A percentile compares a stretch with the other conserved stretches of the same genome.
Conservation (phyloP, 176 grass and related monocot genomes). For the Oryza brachyantha region DNA sequence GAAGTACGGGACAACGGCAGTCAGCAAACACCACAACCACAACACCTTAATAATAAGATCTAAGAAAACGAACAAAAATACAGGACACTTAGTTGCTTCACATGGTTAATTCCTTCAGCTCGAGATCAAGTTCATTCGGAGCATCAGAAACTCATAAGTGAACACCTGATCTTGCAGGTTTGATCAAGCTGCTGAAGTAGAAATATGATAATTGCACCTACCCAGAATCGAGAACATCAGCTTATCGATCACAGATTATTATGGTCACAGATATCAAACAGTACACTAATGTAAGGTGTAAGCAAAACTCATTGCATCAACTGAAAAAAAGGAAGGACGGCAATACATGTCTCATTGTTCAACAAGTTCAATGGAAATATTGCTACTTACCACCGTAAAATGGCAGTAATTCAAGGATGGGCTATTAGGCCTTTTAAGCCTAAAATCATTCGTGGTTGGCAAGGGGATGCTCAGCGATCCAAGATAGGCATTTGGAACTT, state of each 20-base stretch:
- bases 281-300: not conserved
- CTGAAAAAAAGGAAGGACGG: not conserved
- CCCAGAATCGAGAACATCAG: not conserved
- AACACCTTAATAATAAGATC: not conserved
- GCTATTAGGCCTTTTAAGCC: slow-evolving; percentile 21
- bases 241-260: not conserved
- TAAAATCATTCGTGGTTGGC: not conserved
- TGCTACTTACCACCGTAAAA: not conserved
- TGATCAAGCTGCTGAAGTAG: no score
- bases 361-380: slow-evolving; percentile 16
- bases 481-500: slow-evolving; percentile 23
- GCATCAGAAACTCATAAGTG: not conserved
- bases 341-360: not conserved
- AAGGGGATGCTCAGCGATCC: slow-evolving; percentile 10
- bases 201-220: no score
- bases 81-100: no score
- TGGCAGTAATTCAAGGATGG: slow-evolving; percentile 26
- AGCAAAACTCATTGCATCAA: slow-evolving; percentile 28
- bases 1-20: not conserved
- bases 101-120: no score
- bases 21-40: no score
- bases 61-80: no score
- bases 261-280: not conserved
- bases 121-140: not conserved
- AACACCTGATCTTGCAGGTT: no score